Conservation (phyloP, 2,329 filamentous ascomycete species). For the Aureobasidium lini region DNA sequence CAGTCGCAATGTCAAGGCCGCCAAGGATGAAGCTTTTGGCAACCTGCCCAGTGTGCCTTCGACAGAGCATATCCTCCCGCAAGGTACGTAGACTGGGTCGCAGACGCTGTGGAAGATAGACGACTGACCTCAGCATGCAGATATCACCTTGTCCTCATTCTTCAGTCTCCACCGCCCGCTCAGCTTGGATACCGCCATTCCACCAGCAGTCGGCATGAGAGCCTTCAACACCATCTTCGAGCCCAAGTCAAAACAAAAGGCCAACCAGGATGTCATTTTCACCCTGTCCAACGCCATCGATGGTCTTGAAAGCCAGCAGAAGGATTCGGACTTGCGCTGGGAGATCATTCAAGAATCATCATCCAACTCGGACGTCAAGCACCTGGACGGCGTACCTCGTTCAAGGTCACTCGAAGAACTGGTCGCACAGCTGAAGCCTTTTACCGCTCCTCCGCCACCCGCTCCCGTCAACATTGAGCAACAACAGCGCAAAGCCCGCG, state of each 20-base stretch:
- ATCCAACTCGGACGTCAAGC: constrained; percentile 24
- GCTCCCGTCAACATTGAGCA: constrained; percentile 38
- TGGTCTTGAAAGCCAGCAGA: constrained; percentile 29
- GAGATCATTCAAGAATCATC: constrained; percentile 30
- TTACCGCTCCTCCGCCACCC: constrained; percentile 76
- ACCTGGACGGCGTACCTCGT: constrained; percentile 26
- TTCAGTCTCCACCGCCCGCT: constrained; percentile 95
- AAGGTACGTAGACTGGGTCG: constrained; percentile 11
- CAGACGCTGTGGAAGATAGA: too few relatives aligned
- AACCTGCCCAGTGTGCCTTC: constrained; percentile 67
- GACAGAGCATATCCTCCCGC: constrained; percentile 59
- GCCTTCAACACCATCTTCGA: constrained; percentile 80
- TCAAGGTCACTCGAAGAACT: constrained; percentile 33
- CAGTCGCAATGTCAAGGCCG: constrained; percentile 17
- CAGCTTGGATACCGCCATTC: constrained; percentile 76
- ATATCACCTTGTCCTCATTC: constrained; percentile 82
- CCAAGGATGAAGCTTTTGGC: constrained; percentile 40
- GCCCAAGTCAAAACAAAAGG: constrained; percentile 37
- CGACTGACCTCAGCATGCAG: constrained; percentile 40
- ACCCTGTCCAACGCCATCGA: constrained; percentile 38
- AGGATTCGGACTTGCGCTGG: constrained; percentile 32
- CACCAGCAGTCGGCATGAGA: constrained; percentile 61
- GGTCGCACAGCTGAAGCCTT: constrained; percentile 55
- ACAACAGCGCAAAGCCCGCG: constrained; percentile 3
- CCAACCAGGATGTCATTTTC: constrained; percentile 34